Evolutionary conservation across 768 basidiomycete genomes (phyloP), one percentile per base, ranked within the genome.

Genomic region (Podaxis rugospora): DNA sequence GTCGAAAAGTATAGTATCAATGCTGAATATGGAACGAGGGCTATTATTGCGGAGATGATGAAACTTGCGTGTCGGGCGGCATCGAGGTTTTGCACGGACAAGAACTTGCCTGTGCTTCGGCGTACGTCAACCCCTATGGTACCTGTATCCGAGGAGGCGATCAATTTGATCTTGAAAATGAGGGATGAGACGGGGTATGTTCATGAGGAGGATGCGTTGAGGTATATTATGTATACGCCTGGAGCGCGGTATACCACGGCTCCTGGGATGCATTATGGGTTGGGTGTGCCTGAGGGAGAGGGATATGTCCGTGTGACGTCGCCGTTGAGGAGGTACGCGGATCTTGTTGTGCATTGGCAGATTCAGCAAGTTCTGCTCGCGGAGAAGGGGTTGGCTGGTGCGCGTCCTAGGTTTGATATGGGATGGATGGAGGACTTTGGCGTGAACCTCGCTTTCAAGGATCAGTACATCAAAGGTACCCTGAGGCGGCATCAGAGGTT

Each of bases 261-360:
- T 47, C 86, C 91, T 0, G 78, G 74, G 14, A 80, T 74, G 51
- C 95, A 98, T 69, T 86, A 78, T 78, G 69, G 71, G 4, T 71
- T 98, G 66, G 93, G 89, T 0, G 70, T 92, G n/a, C 76, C 78
- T 2, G 81, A 83, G 1, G 83, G 83, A 44, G 89, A 89, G 64
- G 95, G 95, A 3, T 99, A 99, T 70, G 74, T 81, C 16, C 84
- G 91, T 21, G 85, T 83, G 7, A 98, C 97, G 7, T 93, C 90
- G 4, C 97, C 97, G 0, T 75, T 99, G 47, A 83, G 97, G 44
- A 85, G 97, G 47, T 97, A 85, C 71, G 73, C 75, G 37, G 97
- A 99, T 72, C 71, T 97, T 59, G 71, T 95, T 11, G 75, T 77
- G 9, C 97, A 98, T 74, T 99, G 95, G 93, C 95, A 98, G 71